Evolutionary conservation across 2,329 filamentous ascomycete genomes (phyloP), one percentile per base, ranked within the genome.

Genomic region (Ascochyta viciae-villosae): DNA sequence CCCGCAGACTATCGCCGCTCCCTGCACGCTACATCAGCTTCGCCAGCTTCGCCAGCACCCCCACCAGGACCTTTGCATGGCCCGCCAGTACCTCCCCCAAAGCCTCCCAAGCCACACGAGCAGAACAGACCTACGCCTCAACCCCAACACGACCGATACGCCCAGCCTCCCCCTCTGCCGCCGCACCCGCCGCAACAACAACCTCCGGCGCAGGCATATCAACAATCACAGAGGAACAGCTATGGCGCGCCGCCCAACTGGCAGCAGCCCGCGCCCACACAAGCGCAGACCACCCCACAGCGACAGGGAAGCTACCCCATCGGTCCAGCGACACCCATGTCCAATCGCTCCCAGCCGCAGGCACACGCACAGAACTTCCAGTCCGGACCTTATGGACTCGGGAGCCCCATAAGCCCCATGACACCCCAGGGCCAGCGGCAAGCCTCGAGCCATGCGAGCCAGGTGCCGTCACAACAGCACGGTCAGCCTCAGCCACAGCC

Each of bases 1-100:
- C 90, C 89, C 8, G 85, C 86, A 24, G 87, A 89, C 66, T 73
- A 68, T 60, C 64, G 74, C 31, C 70, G 66, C 23, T 70, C 75
- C 13, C 64, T 65, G 23, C 71, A 72, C 10, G 68, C 71, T 12
- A 63, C 65, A 24, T 66, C 72, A 22, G 66, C 61, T 31, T 64
- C 71, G 7, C 74, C 77, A 26, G 72, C 76, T 3, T 76, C 76
- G 5, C 67, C 77, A 63, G 62, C 57, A 19, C 19, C 19, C 3
- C 19, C 19, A 3, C 19, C 19, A 3, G 19, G 19, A 6, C 56
- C 61, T 27, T 50, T 71, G 19, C 61, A 56, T 42, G 62, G 69
- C 51, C 56, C 66, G 2, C 74, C 74, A 6, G 61, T 57, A 3
- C 80, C 79, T 43, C 81, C 81, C 15, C 80, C 80, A 27, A 76